These are phyloP conservation scores for Teratosphaeriaceae sp. DNA, from an alignment of 2,329 filamentous ascomycete species.

Conservation along the genomic window DNA sequence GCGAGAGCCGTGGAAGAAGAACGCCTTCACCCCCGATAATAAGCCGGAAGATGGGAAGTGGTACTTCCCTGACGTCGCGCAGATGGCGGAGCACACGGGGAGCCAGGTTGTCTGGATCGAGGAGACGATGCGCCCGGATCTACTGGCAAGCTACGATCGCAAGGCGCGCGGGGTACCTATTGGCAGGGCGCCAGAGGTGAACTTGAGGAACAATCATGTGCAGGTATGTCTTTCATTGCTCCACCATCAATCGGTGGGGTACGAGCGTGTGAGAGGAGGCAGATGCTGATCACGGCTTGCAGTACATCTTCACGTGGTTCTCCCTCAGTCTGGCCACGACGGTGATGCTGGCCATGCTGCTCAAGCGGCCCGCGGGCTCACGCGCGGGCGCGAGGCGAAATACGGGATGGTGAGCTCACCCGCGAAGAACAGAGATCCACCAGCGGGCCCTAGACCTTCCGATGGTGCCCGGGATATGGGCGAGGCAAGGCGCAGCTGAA, in stretches of 20 bases:
- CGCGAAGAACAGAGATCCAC: too few relatives aligned
- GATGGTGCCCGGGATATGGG: too few relatives aligned
- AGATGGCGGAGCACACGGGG: slow-evolving; percentile 80
- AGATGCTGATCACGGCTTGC: background rate
- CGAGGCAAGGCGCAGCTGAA: too few relatives aligned
- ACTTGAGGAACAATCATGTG: slow-evolving; percentile 89
- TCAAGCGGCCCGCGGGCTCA: slow-evolving; percentile 62
- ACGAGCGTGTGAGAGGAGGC: background rate
- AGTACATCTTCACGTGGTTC: slow-evolving; percentile 98
- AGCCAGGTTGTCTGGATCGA: slow-evolving; percentile 93
- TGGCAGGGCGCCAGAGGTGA: slow-evolving; percentile 80
- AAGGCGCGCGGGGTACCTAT: slow-evolving; percentile 80
- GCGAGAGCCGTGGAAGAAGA: slow-evolving; percentile 90
- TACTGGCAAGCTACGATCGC: slow-evolving; percentile 68
- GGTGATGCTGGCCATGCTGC: slow-evolving; percentile 94
- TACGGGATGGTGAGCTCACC: slow-evolving; percentile 16
- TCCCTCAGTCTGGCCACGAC: slow-evolving; percentile 69
- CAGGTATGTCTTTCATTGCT: slow-evolving; percentile 42
- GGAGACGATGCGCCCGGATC: slow-evolving; percentile 83
- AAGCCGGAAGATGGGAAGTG: slow-evolving; percentile 76
- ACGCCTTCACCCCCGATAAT: slow-evolving; percentile 94
- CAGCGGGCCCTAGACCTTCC: too few relatives aligned
- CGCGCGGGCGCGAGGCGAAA: slow-evolving; percentile 16
- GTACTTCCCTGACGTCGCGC: slow-evolving; percentile 86
- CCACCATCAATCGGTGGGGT: background rate